Evolutionary conservation across 768 basidiomycete species (phyloP), one percentile per base, ranked within the genome.

Genomic region (Tricholoma bakamatsutake): DNA sequence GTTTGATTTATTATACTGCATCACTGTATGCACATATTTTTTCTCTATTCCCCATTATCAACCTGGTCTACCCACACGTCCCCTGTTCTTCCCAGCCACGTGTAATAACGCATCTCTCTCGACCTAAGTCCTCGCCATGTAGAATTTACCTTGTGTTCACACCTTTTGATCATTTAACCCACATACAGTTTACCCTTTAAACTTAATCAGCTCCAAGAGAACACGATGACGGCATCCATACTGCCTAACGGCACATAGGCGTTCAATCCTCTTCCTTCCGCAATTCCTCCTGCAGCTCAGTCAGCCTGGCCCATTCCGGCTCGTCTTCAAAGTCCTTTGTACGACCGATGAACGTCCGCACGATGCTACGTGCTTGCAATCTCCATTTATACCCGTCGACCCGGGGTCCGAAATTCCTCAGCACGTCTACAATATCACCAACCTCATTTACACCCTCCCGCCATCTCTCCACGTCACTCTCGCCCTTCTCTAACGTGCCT

Each of bases 271-370:
- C 21, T 11, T 56, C 56, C 27, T 63, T 60, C 35, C 79, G 79
- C 58, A 90, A 62, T 50, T 90, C 88, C 40, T 85, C 83, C 64
- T 84, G 74, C 62, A 93, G 67, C 57, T 77, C 81, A 63, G 76
- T 75, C 64, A 98, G 73, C 58, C 76, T 74, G 27, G 74, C 67
- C 87, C 90, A 98, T 73, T 93, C 93, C 4, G 84, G 80, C 67
- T 97, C 90, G 51, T 94, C 94, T 68, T 88, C 90, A 60, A 94
- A 98, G 37, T 85, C 90, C 69, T 77, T 85, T 57, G 90, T 92
- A 57, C 90, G 77, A 6, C 90, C 95, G 71, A 91, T 80, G 71
- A 98, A 98, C 51, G 86, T 88, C 71, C 95, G 77, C 57, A 98
- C 80, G 55, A 98, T 77, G 58, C 92, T 94, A 53, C 88, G 80